A percentile compares a stretch with the other conserved stretches of the same genome.
phyloP scores from a whole-genome alignment of 2,329 filamentous ascomycete species.

The Penicillium sp. region DNA sequence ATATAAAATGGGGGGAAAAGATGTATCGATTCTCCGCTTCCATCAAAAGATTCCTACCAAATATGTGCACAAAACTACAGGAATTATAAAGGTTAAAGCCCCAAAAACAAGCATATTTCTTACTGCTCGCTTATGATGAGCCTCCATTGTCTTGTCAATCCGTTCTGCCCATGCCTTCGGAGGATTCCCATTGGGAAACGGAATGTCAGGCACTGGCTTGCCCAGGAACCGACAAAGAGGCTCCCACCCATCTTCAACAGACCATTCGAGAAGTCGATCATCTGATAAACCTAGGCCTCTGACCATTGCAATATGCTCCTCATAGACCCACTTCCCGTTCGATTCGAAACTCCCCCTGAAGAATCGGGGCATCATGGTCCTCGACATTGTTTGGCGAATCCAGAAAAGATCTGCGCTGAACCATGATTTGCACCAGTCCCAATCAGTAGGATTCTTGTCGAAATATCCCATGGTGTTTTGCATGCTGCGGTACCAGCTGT shows the following conservation, averaged over 20 bases:
- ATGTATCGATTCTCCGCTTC: too few relatives aligned
- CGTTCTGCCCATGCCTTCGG: constrained; percentile 20
- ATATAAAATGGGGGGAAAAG: too few relatives aligned
- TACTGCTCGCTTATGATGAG: constrained; percentile 15
- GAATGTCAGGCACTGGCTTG: constrained; percentile 1
- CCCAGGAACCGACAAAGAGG: constrained; percentile 21
- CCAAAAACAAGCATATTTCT: constrained; percentile 18
- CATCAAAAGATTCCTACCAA: too few relatives aligned
- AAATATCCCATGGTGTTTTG: too few relatives aligned
- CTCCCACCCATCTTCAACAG: constrained; percentile 32
- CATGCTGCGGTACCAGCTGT: too few relatives aligned
- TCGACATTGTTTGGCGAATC: constrained; percentile 18
- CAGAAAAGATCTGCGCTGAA: too few relatives aligned
- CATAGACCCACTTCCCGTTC: constrained; percentile 12
- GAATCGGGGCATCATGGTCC: constrained; percentile 17
- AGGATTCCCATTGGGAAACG: constrained; percentile 11
- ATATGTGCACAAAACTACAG: not conserved
- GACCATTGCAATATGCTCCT: constrained; percentile 22
- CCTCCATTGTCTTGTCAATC: constrained; percentile 16
- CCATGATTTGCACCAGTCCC: too few relatives aligned
- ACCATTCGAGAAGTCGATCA: constrained; percentile 28
- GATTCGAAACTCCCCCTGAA: constrained; percentile 14
- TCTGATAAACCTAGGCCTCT: constrained; percentile 17
- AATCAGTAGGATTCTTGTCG: too few relatives aligned
- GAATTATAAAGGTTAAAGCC: not conserved